Conservation (phyloP, 2,329 filamentous ascomycete genomes). For the Colletotrichum graminicola region DNA sequence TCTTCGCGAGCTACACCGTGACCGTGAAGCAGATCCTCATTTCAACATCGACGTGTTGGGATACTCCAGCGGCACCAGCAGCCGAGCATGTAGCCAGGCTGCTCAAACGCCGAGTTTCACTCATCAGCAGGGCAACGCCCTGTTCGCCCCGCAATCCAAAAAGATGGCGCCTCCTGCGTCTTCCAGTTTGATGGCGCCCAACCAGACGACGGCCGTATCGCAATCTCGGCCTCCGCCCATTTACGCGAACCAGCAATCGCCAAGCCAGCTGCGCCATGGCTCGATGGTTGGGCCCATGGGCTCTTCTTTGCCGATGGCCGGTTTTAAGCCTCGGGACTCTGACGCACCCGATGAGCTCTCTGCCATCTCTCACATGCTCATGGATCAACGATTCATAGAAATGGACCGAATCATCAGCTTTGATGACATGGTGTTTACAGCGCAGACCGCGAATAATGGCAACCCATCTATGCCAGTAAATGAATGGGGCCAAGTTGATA, state of each 20-base stretch:
- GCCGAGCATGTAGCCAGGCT: constrained; percentile 31
- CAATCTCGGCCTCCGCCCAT: constrained; percentile 20
- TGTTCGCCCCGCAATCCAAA: constrained; percentile 6
- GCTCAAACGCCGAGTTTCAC: constrained; percentile 28
- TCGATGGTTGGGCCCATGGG: constrained; percentile 26
- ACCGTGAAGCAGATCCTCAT: constrained; percentile 33
- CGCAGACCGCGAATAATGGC: constrained; percentile 26
- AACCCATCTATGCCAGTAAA: constrained; percentile 20
- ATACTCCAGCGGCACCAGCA: constrained; percentile 37
- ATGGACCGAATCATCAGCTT: constrained; percentile 52
- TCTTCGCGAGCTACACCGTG: constrained; percentile 39
- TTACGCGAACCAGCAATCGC: constrained; percentile 15
- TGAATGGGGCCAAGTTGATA: constrained; percentile 31
- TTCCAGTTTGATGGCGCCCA: background rate
- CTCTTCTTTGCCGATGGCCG: constrained; percentile 18
- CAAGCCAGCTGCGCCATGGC: constrained; percentile 19
- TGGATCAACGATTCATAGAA: constrained; percentile 50
- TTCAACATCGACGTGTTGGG: constrained; percentile 43
- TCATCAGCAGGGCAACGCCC: constrained; percentile 29
- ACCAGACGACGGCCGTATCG: background rate
- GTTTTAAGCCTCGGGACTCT: constrained; percentile 20
- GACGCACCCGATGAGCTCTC: constrained; percentile 46
- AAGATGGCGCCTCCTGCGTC: background rate
- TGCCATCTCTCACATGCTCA: constrained; percentile 49
- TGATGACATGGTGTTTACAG: constrained; percentile 52